These are phyloP conservation scores for Pseudogymnoascus sp. DNA, from an alignment of 2,329 filamentous ascomycete genomes.

Conservation along the genomic window DNA sequence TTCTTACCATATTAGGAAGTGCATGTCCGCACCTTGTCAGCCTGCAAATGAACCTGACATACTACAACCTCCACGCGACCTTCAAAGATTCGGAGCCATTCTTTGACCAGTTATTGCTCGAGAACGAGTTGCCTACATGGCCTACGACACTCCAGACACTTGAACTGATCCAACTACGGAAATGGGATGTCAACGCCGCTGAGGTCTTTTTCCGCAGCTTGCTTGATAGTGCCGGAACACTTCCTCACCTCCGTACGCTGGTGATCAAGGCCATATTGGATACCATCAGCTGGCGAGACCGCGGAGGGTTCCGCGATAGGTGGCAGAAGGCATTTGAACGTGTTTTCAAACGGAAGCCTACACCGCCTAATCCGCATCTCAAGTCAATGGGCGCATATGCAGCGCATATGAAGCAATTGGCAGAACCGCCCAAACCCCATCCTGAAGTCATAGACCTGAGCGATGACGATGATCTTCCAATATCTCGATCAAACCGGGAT, in stretches of 20 bases:
- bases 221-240: slow-evolving; percentile 56
- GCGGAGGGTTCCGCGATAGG: slow-evolving; percentile 67
- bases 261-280: slow-evolving; percentile 71
- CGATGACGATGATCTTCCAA: not conserved
- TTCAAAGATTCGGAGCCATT: slow-evolving; percentile 66
- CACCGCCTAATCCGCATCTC: slow-evolving; percentile 23
- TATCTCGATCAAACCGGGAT: not conserved
- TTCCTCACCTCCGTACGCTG: slow-evolving; percentile 62
- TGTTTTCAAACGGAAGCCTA: slow-evolving; percentile 50
- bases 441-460: not conserved
- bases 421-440: not conserved
- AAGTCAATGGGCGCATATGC: slow-evolving; percentile 4
- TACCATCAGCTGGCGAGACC: slow-evolving; percentile 67
- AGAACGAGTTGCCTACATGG: slow-evolving; percentile 67
- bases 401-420: not conserved
- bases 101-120: slow-evolving; percentile 60
- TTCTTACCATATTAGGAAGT: slow-evolving; percentile 56
- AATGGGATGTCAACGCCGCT: slow-evolving; percentile 62
- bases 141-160: slow-evolving; percentile 62
- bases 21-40: slow-evolving; percentile 64
- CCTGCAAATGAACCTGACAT: slow-evolving; percentile 70
- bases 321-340: slow-evolving; percentile 66
- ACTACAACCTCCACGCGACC: slow-evolving; percentile 61
- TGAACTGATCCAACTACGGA: slow-evolving; percentile 68
- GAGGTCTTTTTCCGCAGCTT: slow-evolving; percentile 74